Evolutionary conservation across 768 basidiomycete genomes (phyloP).

Genomic region (Suillus subaureus): DNA sequence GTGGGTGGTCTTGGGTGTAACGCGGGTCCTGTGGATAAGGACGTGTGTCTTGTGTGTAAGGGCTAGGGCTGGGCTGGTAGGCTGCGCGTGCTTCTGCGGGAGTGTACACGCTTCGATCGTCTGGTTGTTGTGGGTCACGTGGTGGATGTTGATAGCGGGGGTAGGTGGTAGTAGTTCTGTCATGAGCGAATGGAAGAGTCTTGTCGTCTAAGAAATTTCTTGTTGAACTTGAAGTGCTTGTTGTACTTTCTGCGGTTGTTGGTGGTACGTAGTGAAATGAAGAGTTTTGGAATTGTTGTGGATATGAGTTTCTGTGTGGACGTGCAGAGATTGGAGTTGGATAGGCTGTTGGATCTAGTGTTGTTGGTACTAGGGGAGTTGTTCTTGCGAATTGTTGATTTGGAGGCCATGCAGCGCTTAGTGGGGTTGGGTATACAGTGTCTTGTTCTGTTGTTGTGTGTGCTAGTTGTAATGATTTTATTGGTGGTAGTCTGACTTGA

Average conservation of each 20-base stretch:
- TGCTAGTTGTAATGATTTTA: conserved; percentile 26
- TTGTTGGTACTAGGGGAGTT: conserved; percentile 28
- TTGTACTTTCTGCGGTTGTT: conserved; percentile 23
- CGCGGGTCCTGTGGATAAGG: neutral
- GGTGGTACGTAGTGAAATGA: conserved; percentile 24
- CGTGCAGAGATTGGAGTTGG: conserved; percentile 12
- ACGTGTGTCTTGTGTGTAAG: neutral
- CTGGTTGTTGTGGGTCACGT: conserved; percentile 4
- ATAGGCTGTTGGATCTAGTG: neutral
- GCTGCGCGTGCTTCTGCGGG: conserved; percentile 7
- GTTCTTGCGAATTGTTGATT: conserved; percentile 27
- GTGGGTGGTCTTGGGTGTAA: neutral
- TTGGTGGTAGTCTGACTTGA: conserved; percentile 4
- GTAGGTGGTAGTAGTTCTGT: conserved; percentile 9
- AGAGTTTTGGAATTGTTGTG: conserved; percentile 13
- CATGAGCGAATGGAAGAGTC: conserved; percentile 18
- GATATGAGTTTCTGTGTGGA: conserved; percentile 16
- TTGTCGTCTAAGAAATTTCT: conserved; percentile 18
- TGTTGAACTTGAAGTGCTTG: conserved; percentile 21
- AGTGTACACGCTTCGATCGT: conserved; percentile 8
- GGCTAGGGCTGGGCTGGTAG: neutral
- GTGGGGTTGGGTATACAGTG: conserved; percentile 21
- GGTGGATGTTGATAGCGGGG: neutral
- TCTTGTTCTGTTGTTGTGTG: conserved; percentile 17
- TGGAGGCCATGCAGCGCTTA: conserved; percentile 17